phyloP scores from a whole-genome alignment of 1,284 basidiomycete species.

The Phylloboletellus chloephorus region DNA sequence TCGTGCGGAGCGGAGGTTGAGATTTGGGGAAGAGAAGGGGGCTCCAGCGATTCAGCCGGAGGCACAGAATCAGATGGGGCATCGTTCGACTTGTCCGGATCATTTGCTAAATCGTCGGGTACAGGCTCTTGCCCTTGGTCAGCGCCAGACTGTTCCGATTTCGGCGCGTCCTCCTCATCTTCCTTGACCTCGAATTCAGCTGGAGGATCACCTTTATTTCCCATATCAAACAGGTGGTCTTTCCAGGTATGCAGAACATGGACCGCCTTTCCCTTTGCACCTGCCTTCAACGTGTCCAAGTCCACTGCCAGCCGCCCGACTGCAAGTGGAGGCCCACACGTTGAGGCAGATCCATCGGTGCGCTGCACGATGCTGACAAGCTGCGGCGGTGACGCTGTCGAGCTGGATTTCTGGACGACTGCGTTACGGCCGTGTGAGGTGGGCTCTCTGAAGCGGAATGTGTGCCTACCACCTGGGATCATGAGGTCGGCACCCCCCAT shows the following conservation, averaged over 20 bases:
- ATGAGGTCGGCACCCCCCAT: constrained; percentile 72
- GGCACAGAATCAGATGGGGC: constrained; percentile 9
- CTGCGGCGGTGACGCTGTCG: constrained; percentile 38
- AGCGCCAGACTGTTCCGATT: constrained; percentile 9
- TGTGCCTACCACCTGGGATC: constrained; percentile 66
- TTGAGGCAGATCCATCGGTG: constrained; percentile 29
- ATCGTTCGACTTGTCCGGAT: constrained; percentile 12
- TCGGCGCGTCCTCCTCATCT: constrained; percentile 18
- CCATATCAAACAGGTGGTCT: constrained; percentile 67
- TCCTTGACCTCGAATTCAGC: constrained; percentile 31
- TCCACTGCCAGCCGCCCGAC: constrained; percentile 64
- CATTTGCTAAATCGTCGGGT: constrained; percentile 17
- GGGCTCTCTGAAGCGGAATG: not conserved
- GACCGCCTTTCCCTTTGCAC: constrained; percentile 70
- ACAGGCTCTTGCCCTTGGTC: constrained; percentile 7
- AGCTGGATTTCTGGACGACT: constrained; percentile 52
- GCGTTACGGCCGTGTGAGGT: constrained; percentile 17
- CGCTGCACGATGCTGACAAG: constrained; percentile 59
- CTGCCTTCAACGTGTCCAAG: constrained; percentile 39
- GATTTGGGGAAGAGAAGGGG: constrained; percentile 6
- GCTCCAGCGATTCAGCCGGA: constrained; percentile 1
- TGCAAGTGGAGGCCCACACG: constrained; percentile 51
- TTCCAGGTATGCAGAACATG: constrained; percentile 64
- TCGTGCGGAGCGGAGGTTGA: constrained; percentile 10
- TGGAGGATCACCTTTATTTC: constrained; percentile 53